Evolutionary conservation across 83 land plant genomes (phyloP), one percentile per base, ranked within the genome.

Genomic region (Diphasiastrum complanatum): DNA sequence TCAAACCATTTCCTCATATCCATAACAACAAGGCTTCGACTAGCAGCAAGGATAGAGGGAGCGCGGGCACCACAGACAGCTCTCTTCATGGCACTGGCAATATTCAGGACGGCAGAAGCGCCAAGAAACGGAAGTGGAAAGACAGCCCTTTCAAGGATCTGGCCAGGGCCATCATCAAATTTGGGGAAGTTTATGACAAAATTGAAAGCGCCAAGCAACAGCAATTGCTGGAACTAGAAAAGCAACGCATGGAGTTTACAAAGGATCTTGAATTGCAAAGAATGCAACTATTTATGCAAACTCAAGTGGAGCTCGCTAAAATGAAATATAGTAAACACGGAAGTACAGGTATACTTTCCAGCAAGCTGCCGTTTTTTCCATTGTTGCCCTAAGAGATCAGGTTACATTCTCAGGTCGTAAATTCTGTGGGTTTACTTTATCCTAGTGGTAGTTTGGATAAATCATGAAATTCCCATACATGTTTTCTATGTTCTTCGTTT

Each of bases 221-320:
- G 34, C 59, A 55, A 35, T 12, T 55, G 38, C 26, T 55, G 34
- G 59, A 55, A 10, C 59, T 55, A 11, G 59, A 55, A 1, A 24
- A 27, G 59, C 59, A 55, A 19, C 34, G 59, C 18, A 55, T 55
- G 59, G 59, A 55, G 59, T 55, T 55, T 55, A 55, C 59, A 0
- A 55, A 55, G 59, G 59, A 55, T 32, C 59, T 55, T 14, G 59
- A 55, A 35, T 35, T 55, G 16, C 59, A 55, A 27, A 55, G 59
- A 30, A 55, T 55, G 59, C 59, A 55, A 35, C 59, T 55, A 8
- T 55, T 55, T 27, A 32, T 55, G 59, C 59, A 55, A 19, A 55
- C 35, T n/a, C 59, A 55, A 30, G 59, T 55, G 34, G 59, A 55
- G 59, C 59, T 55, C 11, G 59, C 59, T 35, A 55, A 55, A 35